phyloP scores from a whole-genome alignment of 2,329 filamentous ascomycete species.

The Clarireedia monteithiana region DNA sequence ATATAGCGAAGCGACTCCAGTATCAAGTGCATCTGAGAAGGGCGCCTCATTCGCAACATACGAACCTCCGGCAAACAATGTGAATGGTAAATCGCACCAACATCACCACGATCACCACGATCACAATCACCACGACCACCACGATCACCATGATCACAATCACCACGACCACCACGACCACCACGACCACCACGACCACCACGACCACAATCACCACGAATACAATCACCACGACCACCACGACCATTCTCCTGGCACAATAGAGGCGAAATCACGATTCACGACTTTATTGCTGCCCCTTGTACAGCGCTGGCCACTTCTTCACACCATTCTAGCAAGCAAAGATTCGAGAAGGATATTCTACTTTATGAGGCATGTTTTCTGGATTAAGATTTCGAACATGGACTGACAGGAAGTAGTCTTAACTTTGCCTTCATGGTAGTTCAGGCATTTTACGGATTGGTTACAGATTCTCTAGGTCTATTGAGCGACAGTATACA shows the following conservation, averaged over 20 bases:
- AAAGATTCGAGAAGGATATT: slow-evolving; percentile 92
- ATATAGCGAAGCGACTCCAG: slow-evolving; percentile 17
- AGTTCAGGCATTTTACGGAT: slow-evolving; percentile 90
- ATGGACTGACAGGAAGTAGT: slow-evolving; percentile 35
- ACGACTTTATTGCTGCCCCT: slow-evolving; percentile 66
- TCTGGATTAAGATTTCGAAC: no score
- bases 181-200: slow-evolving; percentile 14
- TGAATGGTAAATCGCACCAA: slow-evolving; percentile 14
- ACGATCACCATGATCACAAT: slow-evolving; percentile 16
- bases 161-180: slow-evolving; percentile 5
- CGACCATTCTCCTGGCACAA: slow-evolving; percentile 21
- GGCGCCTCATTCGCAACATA: slow-evolving; percentile 11
- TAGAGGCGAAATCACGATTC: slow-evolving; percentile 52
- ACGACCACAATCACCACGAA: slow-evolving; percentile 16
- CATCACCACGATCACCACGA: slow-evolving; percentile 9
- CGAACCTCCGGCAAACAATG: slow-evolving; percentile 18
- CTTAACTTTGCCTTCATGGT: slow-evolving; percentile 94
- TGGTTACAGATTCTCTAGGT: slow-evolving; percentile 84
- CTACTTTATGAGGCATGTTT: slow-evolving; percentile 81
- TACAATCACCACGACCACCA: slow-evolving; percentile 17
- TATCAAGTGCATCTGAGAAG: slow-evolving; percentile 15
- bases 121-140: slow-evolving; percentile 8
- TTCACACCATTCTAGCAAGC: slow-evolving; percentile 81
- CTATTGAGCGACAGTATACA: slow-evolving; percentile 97
- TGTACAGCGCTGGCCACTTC: slow-evolving; percentile 63